These are phyloP conservation scores for Neonectria neomacrospora DNA, from an alignment of 2,329 filamentous ascomycete species.

Conservation along the genomic window DNA sequence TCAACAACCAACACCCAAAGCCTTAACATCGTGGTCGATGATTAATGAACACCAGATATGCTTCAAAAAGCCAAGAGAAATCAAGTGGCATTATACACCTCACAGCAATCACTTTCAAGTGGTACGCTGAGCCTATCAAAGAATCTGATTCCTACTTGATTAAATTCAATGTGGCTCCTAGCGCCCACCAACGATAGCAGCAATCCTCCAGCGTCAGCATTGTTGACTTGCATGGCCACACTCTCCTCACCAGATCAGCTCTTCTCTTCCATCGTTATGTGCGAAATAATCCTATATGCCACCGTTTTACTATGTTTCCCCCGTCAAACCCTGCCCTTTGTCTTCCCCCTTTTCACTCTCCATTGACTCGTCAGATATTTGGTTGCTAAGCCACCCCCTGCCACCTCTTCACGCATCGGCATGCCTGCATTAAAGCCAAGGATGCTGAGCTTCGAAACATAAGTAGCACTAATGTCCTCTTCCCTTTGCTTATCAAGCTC, in stretches of 20 bases:
- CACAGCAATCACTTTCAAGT: neutral
- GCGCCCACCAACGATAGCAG: neutral
- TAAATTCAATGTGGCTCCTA: neutral
- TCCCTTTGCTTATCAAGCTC: neutral
- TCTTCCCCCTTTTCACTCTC: neutral
- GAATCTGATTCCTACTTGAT: neutral
- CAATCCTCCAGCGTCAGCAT: neutral
- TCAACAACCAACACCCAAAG: slow-evolving; percentile 1
- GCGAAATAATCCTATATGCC: neutral
- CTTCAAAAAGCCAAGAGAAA: neutral
- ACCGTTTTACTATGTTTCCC: neutral
- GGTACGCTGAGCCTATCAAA: neutral
- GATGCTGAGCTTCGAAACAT: neutral
- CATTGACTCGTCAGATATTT: neutral
- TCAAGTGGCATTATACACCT: too few species aligned
- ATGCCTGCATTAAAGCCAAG: neutral
- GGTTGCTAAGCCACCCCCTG: neutral
- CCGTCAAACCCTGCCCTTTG: neutral
- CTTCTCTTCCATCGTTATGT: too few species aligned
- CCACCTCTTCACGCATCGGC: neutral
- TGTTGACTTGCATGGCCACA: neutral
- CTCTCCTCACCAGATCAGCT: neutral
- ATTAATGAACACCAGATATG: neutral
- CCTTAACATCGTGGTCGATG: neutral
- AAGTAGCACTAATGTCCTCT: too few species aligned